Percentiles rank a stretch among this genome's conserved stretches.
phyloP scores from a whole-genome alignment of 202 grass and related monocot genomes.

The Setaria italica region DNA sequence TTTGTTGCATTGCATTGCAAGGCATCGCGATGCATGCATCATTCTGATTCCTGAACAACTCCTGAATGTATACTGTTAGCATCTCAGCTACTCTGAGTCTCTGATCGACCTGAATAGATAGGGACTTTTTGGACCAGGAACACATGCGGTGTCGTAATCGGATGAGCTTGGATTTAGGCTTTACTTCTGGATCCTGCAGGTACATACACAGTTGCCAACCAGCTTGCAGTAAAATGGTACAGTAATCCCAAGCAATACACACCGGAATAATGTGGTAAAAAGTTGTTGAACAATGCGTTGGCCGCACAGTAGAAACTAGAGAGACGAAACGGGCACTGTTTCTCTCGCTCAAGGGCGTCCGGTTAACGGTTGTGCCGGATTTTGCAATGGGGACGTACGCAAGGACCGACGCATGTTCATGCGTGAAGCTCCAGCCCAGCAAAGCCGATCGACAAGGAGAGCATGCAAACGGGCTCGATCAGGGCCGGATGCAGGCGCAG shows the following conservation, averaged over 20 bases:
- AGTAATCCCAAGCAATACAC: not conserved
- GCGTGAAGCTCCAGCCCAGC: not conserved
- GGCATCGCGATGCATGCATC: not conserved
- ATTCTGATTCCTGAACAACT: conserved; percentile 22
- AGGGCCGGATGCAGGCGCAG: not conserved
- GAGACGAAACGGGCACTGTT: not conserved
- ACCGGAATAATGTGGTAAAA: not conserved
- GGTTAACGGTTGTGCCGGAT: not conserved
- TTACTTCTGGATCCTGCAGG: not conserved
- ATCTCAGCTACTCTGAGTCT: not conserved
- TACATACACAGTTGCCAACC: not conserved
- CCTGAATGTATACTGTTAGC: not conserved
- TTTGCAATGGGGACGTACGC: not conserved
- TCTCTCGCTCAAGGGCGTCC: not conserved
- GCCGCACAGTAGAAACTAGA: not conserved
- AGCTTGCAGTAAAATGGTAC: not conserved
- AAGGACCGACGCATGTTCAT: not conserved
- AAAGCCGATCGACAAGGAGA: not conserved
- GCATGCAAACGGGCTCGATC: conserved; percentile 9
- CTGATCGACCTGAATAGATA: not conserved
- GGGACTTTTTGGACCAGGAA: conserved; percentile 11
- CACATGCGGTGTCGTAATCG: not conserved
- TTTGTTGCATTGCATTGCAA: not conserved
- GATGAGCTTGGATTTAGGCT: not conserved
- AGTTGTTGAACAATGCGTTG: not conserved